A percentile compares a stretch with the other conserved stretches of the same genome.
Conservation (phyloP, 192 early-diverging fungal genomes). For the Coemansia sp. region DNA sequence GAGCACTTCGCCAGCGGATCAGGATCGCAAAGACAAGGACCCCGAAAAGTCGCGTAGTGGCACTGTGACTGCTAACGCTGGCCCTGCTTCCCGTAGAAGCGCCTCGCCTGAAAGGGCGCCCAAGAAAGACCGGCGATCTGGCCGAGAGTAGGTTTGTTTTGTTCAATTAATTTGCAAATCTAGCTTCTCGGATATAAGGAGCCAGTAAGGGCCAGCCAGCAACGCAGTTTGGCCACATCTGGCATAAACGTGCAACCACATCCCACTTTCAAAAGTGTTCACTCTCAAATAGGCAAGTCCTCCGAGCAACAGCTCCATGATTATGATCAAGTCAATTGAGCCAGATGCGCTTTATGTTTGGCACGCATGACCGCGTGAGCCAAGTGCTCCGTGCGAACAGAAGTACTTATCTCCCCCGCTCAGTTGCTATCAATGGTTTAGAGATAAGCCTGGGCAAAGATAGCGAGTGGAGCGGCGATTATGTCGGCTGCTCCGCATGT, state of each 20-base stretch:
- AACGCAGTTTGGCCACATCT: not conserved
- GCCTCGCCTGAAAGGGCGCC: slow-evolving; percentile 1
- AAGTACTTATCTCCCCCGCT: not conserved
- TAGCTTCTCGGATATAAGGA: not conserved
- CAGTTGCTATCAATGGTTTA: not conserved
- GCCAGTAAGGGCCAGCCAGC: slow-evolving; percentile 5
- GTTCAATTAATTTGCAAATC: not conserved
- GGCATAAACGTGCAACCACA: not conserved
- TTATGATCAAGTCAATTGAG: not conserved
- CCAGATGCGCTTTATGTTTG: not conserved
- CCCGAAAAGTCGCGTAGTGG: not conserved
- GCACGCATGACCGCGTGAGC: not conserved
- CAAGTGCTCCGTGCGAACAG: not conserved
- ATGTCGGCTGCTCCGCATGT: not conserved
- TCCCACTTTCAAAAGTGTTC: not conserved
- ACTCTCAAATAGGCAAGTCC: not conserved
- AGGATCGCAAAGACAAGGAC: not conserved
- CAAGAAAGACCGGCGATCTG: not conserved
- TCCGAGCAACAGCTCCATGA: not conserved
- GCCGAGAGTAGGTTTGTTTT: not conserved
- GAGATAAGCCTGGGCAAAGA: not conserved
- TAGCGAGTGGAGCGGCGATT: not conserved
- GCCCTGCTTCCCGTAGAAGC: slow-evolving; percentile 1
- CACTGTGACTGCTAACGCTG: not conserved
- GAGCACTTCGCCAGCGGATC: slow-evolving; percentile 16